Conservation (phyloP, 805 yeast genomes). For the Candida quercuum region DNA sequence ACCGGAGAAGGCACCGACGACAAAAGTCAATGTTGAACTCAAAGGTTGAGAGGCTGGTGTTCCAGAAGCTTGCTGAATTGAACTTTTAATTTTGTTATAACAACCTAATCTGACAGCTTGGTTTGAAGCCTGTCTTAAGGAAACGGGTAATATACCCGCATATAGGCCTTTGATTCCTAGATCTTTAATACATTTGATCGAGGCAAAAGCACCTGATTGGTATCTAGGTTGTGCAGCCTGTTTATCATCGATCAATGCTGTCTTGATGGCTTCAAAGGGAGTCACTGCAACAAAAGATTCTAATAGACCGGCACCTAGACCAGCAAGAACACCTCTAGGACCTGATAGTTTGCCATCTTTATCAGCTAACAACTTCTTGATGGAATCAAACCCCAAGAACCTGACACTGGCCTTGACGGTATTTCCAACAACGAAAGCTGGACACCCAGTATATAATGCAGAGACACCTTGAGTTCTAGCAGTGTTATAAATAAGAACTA, state of each 20-base stretch:
- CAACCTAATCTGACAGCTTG: slow-evolving; percentile 93
- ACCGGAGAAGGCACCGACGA: slow-evolving; percentile 88
- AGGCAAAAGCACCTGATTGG: slow-evolving; percentile 53
- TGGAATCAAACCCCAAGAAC: slow-evolving; percentile 86
- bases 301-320: slow-evolving; percentile 89
- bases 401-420: slow-evolving; percentile 96
- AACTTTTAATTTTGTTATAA: slow-evolving; percentile 79
- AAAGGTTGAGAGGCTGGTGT: slow-evolving; percentile 69
- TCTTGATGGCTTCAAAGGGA: slow-evolving; percentile 94
- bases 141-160: slow-evolving; percentile 87
- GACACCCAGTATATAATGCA: slow-evolving; percentile 89
- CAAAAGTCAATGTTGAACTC: slow-evolving; percentile 73
- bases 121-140: slow-evolving; percentile 93
- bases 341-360: slow-evolving; percentile 84
- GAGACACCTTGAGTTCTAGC: slow-evolving; percentile 74
- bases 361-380: slow-evolving; percentile 73
- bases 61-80: slow-evolving; percentile 65
- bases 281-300: slow-evolving; percentile 94
- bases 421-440: slow-evolving; percentile 93
- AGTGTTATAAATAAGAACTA: slow-evolving; percentile 69
- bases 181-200: slow-evolving; percentile 62
- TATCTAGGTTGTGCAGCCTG: slow-evolving; percentile 74
- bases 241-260: slow-evolving; percentile 92
- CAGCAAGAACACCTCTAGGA: slow-evolving; percentile 89
- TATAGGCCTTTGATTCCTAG: slow-evolving; percentile 81